Conservation (phyloP, 495 filamentous ascomycete species). For the Talaromyces trachyspermus region DNA sequence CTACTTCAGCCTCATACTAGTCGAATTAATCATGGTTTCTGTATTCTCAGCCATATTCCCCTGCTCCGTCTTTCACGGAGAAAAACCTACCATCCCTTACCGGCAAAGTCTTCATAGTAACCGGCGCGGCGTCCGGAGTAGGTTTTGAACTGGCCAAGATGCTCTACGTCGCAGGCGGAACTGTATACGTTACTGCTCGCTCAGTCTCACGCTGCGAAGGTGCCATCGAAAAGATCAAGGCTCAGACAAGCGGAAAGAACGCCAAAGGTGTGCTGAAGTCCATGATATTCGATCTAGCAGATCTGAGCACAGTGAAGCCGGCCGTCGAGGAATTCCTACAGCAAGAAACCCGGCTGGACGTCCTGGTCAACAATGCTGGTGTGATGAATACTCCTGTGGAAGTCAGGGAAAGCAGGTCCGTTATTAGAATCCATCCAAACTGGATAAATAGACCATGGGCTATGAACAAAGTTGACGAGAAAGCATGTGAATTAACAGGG, state of each 20-base stretch:
- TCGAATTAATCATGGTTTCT: background rate
- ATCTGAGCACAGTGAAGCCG: conserved; percentile 41
- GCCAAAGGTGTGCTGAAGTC: conserved; percentile 26
- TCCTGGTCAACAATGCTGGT: conserved; percentile 51
- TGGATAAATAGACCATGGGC: background rate
- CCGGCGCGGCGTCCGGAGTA: conserved; percentile 32
- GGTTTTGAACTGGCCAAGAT: conserved; percentile 33
- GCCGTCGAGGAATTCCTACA: conserved; percentile 32
- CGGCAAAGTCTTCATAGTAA: conserved; percentile 32
- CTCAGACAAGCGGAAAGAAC: background rate
- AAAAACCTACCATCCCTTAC: background rate
- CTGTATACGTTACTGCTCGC: conserved; percentile 38
- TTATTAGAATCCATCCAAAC: background rate
- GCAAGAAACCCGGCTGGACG: conserved; percentile 39
- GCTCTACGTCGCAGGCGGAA: conserved; percentile 31
- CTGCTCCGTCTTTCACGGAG: conserved; percentile 3
- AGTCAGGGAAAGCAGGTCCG: conserved; percentile 6
- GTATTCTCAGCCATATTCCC: conserved; percentile 2
- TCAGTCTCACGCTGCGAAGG: conserved; percentile 23
- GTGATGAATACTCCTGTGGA: conserved; percentile 26
- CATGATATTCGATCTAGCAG: conserved; percentile 39
- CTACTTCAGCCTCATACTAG: background rate
- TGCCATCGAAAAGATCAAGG: conserved; percentile 28
- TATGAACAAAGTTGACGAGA: background rate
- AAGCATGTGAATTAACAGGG: conserved; percentile 26